Conservation (phyloP, 345 rosid species). For the Gossypioides kirkii region DNA sequence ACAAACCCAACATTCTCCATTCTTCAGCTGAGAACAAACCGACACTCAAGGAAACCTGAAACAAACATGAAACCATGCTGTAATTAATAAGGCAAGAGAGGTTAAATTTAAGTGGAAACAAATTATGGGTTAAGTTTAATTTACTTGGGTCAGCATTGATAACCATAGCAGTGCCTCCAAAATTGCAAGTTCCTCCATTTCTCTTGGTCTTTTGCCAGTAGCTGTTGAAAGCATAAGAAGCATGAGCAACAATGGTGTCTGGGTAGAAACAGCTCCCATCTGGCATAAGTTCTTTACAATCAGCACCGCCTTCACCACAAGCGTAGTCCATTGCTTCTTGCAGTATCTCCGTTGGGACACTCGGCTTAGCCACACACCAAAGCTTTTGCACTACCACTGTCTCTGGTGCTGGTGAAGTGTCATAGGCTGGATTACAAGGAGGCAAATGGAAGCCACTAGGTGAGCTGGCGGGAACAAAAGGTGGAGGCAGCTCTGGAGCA, state of each 20-base stretch:
- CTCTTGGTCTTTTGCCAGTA: constrained; percentile 70
- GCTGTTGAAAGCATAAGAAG: constrained; percentile 68
- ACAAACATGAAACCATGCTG: background rate
- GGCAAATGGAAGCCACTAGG: constrained; percentile 35
- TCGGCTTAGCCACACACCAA: constrained; percentile 80
- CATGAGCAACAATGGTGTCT: constrained; percentile 55
- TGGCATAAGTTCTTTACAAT: constrained; percentile 53
- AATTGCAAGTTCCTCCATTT: constrained; percentile 54
- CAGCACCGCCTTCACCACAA: constrained; percentile 64
- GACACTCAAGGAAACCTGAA: constrained; percentile 66
- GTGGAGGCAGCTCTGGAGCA: constrained; percentile 42
- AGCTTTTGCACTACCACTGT: constrained; percentile 34
- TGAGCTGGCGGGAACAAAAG: constrained; percentile 20
- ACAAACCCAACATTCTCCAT: constrained; percentile 5
- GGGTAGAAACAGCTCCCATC: constrained; percentile 59
- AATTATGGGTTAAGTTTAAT: background rate
- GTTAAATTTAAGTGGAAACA: background rate
- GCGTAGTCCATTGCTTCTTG: constrained; percentile 70
- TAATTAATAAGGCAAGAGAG: background rate
- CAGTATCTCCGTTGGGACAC: constrained; percentile 51
- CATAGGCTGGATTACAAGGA: constrained; percentile 34
- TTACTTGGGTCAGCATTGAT: constrained; percentile 68
- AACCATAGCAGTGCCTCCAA: constrained; percentile 76
- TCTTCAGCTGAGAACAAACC: constrained; percentile 47
- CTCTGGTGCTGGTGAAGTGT: constrained; percentile 28